Evolutionary conservation across 2,329 filamentous ascomycete species (phyloP).

Genomic region (Fusarium piperis): DNA sequence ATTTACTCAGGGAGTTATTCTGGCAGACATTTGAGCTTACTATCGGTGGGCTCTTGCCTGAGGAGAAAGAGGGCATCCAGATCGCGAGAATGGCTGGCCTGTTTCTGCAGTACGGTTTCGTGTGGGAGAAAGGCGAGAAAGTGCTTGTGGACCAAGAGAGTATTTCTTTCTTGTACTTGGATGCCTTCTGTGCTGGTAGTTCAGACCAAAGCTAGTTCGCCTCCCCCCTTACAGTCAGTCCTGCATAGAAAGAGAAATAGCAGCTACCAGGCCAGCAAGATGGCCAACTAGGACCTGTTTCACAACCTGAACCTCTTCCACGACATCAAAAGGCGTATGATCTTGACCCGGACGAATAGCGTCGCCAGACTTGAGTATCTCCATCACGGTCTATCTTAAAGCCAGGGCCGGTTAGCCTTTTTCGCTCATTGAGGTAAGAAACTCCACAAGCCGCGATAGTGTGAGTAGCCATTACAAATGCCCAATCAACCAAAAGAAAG

Average conservation of each 20-base stretch:
- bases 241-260: too few relatives aligned
- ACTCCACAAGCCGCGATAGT: too few relatives aligned
- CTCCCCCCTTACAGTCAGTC: too few relatives aligned
- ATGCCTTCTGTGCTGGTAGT: conserved; percentile 1
- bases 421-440: background rate
- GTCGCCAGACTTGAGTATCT: background rate
- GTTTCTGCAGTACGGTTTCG: background rate
- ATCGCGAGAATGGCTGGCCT: conserved; percentile 1
- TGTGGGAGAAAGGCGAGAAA: background rate
- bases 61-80: background rate
- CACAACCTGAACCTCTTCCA: too few relatives aligned
- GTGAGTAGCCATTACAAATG: background rate
- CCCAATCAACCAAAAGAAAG: background rate
- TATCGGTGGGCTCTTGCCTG: background rate
- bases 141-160: background rate
- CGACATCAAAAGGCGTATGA: too few relatives aligned
- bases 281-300: too few relatives aligned
- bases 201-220: too few relatives aligned
- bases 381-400: background rate
- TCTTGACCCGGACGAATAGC: background rate
- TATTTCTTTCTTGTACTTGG: background rate
- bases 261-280: too few relatives aligned
- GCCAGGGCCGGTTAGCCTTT: too few relatives aligned
- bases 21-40: conserved; percentile 11
- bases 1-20: conserved; percentile 6